phyloP scores from a whole-genome alignment of 345 rosid genomes.

The Eucalyptus paniculata region DNA sequence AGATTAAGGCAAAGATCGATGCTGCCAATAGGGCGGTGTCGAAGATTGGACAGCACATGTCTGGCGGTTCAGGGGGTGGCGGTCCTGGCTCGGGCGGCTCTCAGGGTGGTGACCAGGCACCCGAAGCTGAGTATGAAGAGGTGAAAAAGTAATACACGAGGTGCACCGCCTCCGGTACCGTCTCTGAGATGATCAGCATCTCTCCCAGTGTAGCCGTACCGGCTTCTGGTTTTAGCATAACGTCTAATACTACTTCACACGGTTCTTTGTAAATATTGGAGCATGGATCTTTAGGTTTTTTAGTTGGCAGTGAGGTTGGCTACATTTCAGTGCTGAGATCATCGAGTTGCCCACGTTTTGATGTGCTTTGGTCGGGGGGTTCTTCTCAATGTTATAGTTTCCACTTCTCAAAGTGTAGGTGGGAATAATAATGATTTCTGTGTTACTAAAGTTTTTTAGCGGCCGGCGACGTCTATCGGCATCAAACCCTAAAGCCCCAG shows the following conservation, averaged over 20 bases:
- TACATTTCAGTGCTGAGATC: not conserved
- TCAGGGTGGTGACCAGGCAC: not conserved
- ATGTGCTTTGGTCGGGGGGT: not conserved
- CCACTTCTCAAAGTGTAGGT: not conserved
- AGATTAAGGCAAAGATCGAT: not conserved
- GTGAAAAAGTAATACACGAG: not conserved
- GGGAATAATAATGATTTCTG: not conserved
- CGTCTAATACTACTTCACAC: not conserved
- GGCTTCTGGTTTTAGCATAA: not conserved
- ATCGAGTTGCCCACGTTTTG: not conserved
- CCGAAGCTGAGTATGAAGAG: not conserved
- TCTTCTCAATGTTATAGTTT: not conserved
- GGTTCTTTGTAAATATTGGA: not conserved
- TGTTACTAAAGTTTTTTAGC: not conserved
- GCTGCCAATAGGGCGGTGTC: conserved; percentile 1
- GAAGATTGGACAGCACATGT: conserved; percentile 10
- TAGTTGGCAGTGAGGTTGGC: not conserved
- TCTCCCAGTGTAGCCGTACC: not conserved
- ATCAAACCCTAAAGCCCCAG: not conserved
- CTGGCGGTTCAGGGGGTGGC: not conserved
- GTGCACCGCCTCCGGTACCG: not conserved
- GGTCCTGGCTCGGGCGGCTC: not conserved
- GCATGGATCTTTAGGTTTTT: not conserved
- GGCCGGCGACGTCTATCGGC: not conserved
- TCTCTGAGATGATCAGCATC: not conserved